Conservation (phyloP, 495 filamentous ascomycete species). For the Pseudoneurospora amorphoporcata region DNA sequence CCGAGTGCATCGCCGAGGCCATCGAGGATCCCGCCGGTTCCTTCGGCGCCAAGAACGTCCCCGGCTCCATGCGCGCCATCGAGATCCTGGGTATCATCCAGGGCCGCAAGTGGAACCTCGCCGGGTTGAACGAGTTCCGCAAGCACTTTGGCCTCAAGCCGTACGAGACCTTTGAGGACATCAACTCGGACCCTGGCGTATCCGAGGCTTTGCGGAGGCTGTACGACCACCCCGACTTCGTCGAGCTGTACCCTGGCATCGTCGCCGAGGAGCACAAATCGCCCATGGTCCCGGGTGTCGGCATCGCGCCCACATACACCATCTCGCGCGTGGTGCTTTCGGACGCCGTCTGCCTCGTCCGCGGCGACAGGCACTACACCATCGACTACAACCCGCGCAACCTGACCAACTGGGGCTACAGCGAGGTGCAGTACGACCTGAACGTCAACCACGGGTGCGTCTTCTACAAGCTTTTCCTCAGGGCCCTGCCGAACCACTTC, state of each 20-base stretch:
- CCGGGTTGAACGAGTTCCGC: conserved; percentile 80
- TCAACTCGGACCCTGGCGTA: conserved; percentile 70
- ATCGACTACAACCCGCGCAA: conserved; percentile 58
- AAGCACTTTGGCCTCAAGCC: conserved; percentile 66
- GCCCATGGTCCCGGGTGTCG: conserved; percentile 64
- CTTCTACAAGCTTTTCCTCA: conserved; percentile 71
- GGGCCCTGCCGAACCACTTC: conserved; percentile 74
- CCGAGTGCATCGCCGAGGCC: conserved; percentile 51
- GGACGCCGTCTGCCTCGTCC: conserved; percentile 75
- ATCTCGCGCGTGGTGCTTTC: conserved; percentile 75
- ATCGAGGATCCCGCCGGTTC: conserved; percentile 56
- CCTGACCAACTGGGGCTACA: conserved; percentile 74
- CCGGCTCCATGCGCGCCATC: conserved; percentile 57
- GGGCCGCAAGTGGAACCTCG: conserved; percentile 70
- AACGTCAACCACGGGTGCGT: conserved; percentile 74
- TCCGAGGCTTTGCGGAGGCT: conserved; percentile 59
- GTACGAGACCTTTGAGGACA: conserved; percentile 72
- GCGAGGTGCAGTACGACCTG: conserved; percentile 28
- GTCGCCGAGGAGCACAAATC: conserved; percentile 73
- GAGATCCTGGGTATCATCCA: conserved; percentile 85
- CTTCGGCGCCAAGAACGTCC: conserved; percentile 66
- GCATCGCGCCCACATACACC: conserved; percentile 73
- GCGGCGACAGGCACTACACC: conserved; percentile 83
- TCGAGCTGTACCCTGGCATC: conserved; percentile 75
- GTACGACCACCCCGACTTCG: conserved; percentile 61